Conservation (phyloP, 495 filamentous ascomycete species). For the Hypomontagnella monticulosa region DNA sequence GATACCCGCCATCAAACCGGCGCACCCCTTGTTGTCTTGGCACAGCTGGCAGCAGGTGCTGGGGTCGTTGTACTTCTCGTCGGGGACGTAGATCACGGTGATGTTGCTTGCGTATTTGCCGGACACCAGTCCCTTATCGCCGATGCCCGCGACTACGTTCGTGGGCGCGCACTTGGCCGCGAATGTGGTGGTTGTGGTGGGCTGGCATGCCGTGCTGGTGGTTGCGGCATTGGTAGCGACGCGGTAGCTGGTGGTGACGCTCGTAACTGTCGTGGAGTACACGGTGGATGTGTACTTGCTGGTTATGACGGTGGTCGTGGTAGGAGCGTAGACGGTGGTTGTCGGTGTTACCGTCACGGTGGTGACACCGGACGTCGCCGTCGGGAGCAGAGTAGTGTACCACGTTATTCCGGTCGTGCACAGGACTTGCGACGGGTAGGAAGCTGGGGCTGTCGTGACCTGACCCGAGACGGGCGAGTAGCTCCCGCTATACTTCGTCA, state of each 20-base stretch:
- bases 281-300: slow-evolving; percentile 12
- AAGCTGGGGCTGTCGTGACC: slow-evolving; percentile 24
- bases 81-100: slow-evolving; percentile 32
- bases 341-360: slow-evolving; percentile 39
- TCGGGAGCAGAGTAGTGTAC: slow-evolving; percentile 22
- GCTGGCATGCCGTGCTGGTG: slow-evolving; percentile 32
- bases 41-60: slow-evolving; percentile 43
- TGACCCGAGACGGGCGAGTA: slow-evolving; percentile 38
- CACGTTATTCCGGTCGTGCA: slow-evolving; percentile 30
- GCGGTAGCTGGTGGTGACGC: slow-evolving; percentile 21
- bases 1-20: slow-evolving; percentile 67
- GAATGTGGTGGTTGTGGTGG: slow-evolving; percentile 33
- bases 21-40: slow-evolving; percentile 63
- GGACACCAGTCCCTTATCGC: slow-evolving; percentile 31
- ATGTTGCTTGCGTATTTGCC: slow-evolving; percentile 31
- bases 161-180: slow-evolving; percentile 42
- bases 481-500: slow-evolving; percentile 42
- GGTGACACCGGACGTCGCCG: slow-evolving; percentile 26
- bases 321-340: slow-evolving; percentile 15
- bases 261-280: slow-evolving; percentile 24
- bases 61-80: slow-evolving; percentile 29
- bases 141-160: slow-evolving; percentile 38
- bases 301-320: slow-evolving; percentile 9
- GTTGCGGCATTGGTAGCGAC: slow-evolving; percentile 8
- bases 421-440: slow-evolving; percentile 32